Conservation (phyloP, 352 stramenopile species). For the Globisporangium cylindrosporum region DNA sequence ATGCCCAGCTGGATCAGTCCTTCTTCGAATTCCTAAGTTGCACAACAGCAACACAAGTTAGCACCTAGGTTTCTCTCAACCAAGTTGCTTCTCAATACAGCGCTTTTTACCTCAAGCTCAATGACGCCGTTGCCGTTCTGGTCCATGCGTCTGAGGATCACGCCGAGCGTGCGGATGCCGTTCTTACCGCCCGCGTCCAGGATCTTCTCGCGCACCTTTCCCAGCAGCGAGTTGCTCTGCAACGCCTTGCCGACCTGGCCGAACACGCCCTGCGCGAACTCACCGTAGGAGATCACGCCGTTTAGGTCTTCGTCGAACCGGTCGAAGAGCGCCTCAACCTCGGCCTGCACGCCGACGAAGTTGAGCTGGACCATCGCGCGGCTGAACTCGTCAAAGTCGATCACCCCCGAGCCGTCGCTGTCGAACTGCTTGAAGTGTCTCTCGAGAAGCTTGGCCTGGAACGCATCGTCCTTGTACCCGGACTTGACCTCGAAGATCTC, state of each 20-base stretch:
- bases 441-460: slow-evolving; percentile 51
- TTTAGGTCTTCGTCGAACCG: slow-evolving; percentile 85
- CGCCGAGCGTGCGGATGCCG: slow-evolving; percentile 60
- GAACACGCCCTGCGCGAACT: slow-evolving; percentile 63
- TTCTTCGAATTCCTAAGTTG: slow-evolving; percentile 48
- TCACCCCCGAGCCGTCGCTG: slow-evolving; percentile 52
- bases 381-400: slow-evolving; percentile 89
- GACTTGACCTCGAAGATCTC: slow-evolving; percentile 72
- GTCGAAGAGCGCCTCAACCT: slow-evolving; percentile 86
- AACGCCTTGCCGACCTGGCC: slow-evolving; percentile 17
- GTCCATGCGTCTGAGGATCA: slow-evolving; percentile 76
- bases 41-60: slow-evolving; percentile 3
- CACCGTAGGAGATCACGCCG: slow-evolving; percentile 69
- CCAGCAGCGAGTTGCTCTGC: slow-evolving; percentile 30
- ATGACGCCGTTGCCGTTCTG: slow-evolving; percentile 74
- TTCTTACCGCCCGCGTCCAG: slow-evolving; percentile 67
- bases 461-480: slow-evolving; percentile 55
- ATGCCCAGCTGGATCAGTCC: slow-evolving; percentile 52
- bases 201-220: slow-evolving; percentile 47
- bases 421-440: slow-evolving; percentile 83
- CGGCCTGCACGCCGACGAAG: slow-evolving; percentile 85
- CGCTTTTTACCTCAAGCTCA: slow-evolving; percentile 43
- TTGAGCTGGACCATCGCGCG: slow-evolving; percentile 85
- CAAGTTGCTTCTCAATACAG: neutral
- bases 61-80: neutral